Conservation (phyloP, 2,329 filamentous ascomycete species). For the Fusarium newnesense region DNA sequence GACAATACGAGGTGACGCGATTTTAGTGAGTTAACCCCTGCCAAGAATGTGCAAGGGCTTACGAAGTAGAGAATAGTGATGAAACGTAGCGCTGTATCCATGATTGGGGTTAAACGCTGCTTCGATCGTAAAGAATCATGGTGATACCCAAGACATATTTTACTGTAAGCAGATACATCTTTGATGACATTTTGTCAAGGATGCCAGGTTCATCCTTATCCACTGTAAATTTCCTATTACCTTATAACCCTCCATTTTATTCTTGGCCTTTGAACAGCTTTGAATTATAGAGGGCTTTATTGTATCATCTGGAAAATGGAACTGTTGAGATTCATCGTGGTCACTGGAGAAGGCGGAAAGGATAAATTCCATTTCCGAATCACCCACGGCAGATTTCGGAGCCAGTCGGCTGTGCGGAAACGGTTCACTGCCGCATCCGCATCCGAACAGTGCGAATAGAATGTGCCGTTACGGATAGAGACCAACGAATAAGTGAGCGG, state of each 20-base stretch:
- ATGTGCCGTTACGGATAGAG: too few species aligned
- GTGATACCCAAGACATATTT: neutral
- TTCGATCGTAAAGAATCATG: neutral
- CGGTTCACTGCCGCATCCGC: neutral
- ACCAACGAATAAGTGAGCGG: neutral
- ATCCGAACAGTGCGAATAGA: neutral
- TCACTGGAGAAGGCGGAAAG: neutral
- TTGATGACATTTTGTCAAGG: neutral
- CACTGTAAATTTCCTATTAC: neutral
- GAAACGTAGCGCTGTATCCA: rapidly evolving
- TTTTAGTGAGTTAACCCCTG: too few species aligned
- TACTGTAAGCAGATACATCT: neutral
- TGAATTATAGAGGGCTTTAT: neutral
- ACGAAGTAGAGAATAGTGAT: neutral
- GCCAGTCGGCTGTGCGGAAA: neutral
- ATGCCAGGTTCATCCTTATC: neutral
- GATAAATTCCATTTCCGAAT: neutral
- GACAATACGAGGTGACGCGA: neutral
- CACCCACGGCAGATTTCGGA: neutral
- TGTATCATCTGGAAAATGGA: neutral
- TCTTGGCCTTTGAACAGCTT: rapidly evolving
- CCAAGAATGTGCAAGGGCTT: rapidly evolving
- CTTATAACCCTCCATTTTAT: neutral
- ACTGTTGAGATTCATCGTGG: too few species aligned
- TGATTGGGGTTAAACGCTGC: neutral